Base-by-base conservation (phyloP, 2,329 filamentous ascomycete species). In the Diaporthe nobilis region DNA sequence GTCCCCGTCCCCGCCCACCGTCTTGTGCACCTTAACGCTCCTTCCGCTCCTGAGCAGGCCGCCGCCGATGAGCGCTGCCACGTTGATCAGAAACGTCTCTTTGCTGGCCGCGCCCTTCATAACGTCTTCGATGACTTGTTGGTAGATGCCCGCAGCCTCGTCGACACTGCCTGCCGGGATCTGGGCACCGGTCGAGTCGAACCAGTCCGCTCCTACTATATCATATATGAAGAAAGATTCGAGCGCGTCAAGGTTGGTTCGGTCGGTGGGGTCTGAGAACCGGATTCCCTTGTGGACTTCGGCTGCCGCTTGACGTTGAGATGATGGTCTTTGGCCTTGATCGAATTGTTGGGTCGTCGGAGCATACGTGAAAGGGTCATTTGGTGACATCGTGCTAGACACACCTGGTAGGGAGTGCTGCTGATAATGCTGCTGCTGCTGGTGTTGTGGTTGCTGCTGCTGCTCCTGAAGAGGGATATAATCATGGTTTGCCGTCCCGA, bases 51-150 rank as follows among this genome's bases (percentile, higher is more conserved):
- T 87, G 67, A 92, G 84, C 39, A 88, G 82, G 67, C 84, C 86
- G 4, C 88, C 88, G 12, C 91, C 91, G 0, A 87, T 87, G 15
- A 92, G 84, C 6, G 89, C 90, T 0, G 90, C 87, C 8, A 92
- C 81, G 79, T 92, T 92, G 78, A 91, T 88, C 17, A 92, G 82
- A 78, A 92, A 92, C 0, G 87, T 85, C 79, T 92, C 87, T 7
- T 88, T 86, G 15, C 86, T 88, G 1, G 84, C 82, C 0, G 90
- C 88, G 60, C 87, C 85, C 53, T 85, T 85, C 76, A 88, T 86
- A 76, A 92, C 85, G 72, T 87, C 87, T 72, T 88, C 86, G 34
- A 92, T 84, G n/a, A 89, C 86, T 58, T 87, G 84, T 75, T 88
- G 86, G 68, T 88, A 85, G n/a, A 93, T 84, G 42, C 88, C 89